These are phyloP conservation scores for Emydomyces testavorans DNA, from an alignment of 2,329 filamentous ascomycete genomes.

Conservation along the genomic window DNA sequence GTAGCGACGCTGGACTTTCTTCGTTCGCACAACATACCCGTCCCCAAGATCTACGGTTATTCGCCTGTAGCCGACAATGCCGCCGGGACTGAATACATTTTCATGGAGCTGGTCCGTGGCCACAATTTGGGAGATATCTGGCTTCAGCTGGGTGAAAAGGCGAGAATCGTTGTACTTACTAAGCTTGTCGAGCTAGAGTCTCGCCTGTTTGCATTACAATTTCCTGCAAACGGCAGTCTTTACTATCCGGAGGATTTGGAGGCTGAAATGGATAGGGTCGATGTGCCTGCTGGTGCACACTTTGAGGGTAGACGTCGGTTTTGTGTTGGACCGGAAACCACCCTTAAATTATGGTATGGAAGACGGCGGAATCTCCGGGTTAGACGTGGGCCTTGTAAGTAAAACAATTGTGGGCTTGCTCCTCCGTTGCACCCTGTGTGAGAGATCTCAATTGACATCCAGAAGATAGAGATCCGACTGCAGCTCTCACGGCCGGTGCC, in stretches of 20 bases:
- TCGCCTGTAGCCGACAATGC: constrained; percentile 16
- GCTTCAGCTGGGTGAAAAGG: constrained; percentile 17
- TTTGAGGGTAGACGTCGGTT: too few species aligned
- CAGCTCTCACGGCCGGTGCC: not conserved
- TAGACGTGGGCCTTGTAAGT: constrained; percentile 18
- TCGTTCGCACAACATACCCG: constrained; percentile 21
- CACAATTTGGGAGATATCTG: constrained; percentile 17
- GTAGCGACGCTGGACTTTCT: constrained; percentile 28
- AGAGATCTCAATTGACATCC: not conserved
- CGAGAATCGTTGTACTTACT: constrained; percentile 19
- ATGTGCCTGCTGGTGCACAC: too few species aligned
- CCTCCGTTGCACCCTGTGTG: not conserved
- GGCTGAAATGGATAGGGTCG: not conserved
- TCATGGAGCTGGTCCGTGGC: constrained; percentile 24
- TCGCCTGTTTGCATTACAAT: constrained; percentile 16
- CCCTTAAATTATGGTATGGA: constrained; percentile 17
- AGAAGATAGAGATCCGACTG: not conserved
- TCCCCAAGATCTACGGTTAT: constrained; percentile 21
- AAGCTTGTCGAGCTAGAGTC: constrained; percentile 17
- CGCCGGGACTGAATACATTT: constrained; percentile 24
- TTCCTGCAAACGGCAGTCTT: constrained; percentile 18
- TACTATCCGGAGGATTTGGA: constrained; percentile 13
- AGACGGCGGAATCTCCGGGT: constrained; percentile 12
- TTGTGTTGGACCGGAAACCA: constrained; percentile 17
- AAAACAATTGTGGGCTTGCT: too few species aligned